phyloP scores from a whole-genome alignment of 495 filamentous ascomycete species.

The Poronia punctata region DNA sequence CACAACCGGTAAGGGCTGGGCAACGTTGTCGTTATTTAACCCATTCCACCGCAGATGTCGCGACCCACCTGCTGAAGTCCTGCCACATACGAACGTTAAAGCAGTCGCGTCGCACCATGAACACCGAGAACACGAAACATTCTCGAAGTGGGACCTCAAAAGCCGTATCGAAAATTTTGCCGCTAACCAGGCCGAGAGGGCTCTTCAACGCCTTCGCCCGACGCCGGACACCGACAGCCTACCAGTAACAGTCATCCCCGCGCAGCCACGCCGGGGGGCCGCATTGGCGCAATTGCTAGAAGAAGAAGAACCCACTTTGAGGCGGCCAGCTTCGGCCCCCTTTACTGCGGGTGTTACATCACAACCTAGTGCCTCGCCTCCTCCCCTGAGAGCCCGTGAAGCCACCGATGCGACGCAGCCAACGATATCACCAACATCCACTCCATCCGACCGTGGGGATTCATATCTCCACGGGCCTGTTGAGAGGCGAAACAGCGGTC shows the following conservation, averaged over 20 bases:
- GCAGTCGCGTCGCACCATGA: slow-evolving; percentile 13
- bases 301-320: slow-evolving; percentile 26
- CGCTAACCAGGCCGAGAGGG: slow-evolving; percentile 38
- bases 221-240: slow-evolving; percentile 42
- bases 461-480: slow-evolving; percentile 3
- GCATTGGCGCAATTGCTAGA: slow-evolving; percentile 38
- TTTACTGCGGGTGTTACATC: not conserved
- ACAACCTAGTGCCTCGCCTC: not conserved
- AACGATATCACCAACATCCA: slow-evolving; percentile 6
- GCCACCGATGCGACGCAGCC: slow-evolving; percentile 6
- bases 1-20: not conserved
- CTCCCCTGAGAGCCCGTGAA: slow-evolving; percentile 6
- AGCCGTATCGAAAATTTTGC: slow-evolving; percentile 41
- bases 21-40: slow-evolving; percentile 15
- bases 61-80: slow-evolving; percentile 23
- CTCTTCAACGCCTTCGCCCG: slow-evolving; percentile 37
- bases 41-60: slow-evolving; percentile 15
- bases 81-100: slow-evolving; percentile 22
- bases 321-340: not conserved
- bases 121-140: slow-evolving; percentile 20
- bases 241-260: slow-evolving; percentile 44
- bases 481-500: slow-evolving; percentile 8
- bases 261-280: slow-evolving; percentile 38
- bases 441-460: slow-evolving; percentile 12
- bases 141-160: slow-evolving; percentile 37